Conservation (phyloP, 2,329 filamentous ascomycete species). For the Paecilomyces fulvus region DNA sequence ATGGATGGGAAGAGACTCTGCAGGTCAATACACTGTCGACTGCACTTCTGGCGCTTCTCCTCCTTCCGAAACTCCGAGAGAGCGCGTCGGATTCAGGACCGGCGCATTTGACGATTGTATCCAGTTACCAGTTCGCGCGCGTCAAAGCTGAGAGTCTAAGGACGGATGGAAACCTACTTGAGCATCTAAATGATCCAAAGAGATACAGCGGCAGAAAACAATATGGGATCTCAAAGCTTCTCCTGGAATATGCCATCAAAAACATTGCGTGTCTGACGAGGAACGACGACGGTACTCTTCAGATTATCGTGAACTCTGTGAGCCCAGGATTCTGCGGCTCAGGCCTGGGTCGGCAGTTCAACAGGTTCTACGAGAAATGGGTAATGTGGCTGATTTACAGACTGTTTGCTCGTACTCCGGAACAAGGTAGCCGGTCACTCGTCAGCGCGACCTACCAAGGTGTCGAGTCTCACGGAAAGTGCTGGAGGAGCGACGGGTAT, state of each 20-base stretch:
- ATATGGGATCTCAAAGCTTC: slow-evolving; percentile 36
- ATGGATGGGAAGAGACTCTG: slow-evolving; percentile 45
- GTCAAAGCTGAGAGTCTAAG: slow-evolving; percentile 23
- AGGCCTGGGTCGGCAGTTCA: slow-evolving; percentile 33
- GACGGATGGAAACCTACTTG: slow-evolving; percentile 22
- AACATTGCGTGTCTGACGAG: slow-evolving; percentile 24
- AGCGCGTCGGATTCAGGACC: slow-evolving; percentile 22
- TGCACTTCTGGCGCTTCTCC: slow-evolving; percentile 43
- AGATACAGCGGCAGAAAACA: slow-evolving; percentile 24
- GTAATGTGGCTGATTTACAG: slow-evolving; percentile 25
- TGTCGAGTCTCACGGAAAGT: slow-evolving; percentile 34
- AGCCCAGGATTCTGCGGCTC: slow-evolving; percentile 39
- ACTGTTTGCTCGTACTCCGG: slow-evolving; percentile 35
- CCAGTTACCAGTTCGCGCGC: slow-evolving; percentile 32
- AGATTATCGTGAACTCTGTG: slow-evolving; percentile 37
- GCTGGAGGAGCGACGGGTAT: slow-evolving; percentile 34
- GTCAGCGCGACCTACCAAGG: slow-evolving; percentile 36
- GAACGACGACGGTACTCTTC: slow-evolving; percentile 24
- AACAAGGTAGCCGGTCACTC: slow-evolving; percentile 37
- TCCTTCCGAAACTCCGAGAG: slow-evolving; percentile 40
- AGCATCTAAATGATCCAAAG: slow-evolving; percentile 23
- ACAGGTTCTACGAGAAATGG: slow-evolving; percentile 25
- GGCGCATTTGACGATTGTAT: slow-evolving; percentile 38
- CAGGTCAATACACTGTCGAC: slow-evolving; percentile 54
- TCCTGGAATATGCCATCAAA: slow-evolving; percentile 36